phyloP scores from a whole-genome alignment of 192 early-diverging fungal genomes.

The Coemansia sp. region DNA sequence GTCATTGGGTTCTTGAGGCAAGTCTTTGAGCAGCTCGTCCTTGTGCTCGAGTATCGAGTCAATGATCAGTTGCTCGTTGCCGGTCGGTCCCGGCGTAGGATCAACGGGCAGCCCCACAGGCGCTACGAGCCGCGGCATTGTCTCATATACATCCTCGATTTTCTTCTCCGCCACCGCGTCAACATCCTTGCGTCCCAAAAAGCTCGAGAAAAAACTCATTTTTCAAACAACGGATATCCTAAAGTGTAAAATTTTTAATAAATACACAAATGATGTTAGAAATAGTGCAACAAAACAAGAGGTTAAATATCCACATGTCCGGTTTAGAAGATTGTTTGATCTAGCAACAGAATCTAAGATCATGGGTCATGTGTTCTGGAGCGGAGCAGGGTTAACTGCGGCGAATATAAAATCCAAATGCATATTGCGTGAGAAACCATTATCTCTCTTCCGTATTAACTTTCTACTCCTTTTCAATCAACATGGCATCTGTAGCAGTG shows the following conservation, averaged over 20 bases:
- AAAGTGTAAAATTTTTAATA: neutral
- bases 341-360: too few species aligned
- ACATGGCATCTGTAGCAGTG: conserved; percentile 24
- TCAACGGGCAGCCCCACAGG: conserved; percentile 12
- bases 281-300: too few species aligned
- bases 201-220: neutral
- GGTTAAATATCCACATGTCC: too few species aligned
- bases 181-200: conserved; percentile 3
- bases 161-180: neutral
- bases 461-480: neutral
- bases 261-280: neutral
- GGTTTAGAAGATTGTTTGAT: too few species aligned
- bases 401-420: neutral
- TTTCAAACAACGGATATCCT: neutral
- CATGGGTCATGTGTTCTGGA: neutral
- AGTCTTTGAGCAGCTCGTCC: conserved; percentile 29
- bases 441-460: conserved; percentile 1
- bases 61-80: conserved; percentile 28
- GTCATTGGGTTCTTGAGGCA: conserved; percentile 35
- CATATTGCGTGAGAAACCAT: neutral
- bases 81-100: conserved; percentile 25
- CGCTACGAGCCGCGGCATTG: conserved; percentile 21
- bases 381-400: conserved; percentile 6
- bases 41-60: conserved; percentile 17
- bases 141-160: conserved; percentile 19